Evolutionary conservation across 2,329 filamentous ascomycete genomes (phyloP).

Genomic region (Podosphaera leucotricha): DNA sequence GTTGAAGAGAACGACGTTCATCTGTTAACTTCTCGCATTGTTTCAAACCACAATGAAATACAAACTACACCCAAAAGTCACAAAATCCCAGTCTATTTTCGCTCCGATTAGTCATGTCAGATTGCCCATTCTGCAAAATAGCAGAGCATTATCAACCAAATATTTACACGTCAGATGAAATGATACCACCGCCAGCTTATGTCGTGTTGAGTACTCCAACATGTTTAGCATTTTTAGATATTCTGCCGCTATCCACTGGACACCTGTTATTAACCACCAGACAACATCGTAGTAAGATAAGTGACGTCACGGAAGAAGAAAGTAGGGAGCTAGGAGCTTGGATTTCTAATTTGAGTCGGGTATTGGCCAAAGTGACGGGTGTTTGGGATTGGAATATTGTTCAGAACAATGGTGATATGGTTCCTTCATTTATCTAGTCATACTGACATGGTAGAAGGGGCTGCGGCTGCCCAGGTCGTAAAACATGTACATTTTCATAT

Average conservation of each 20-base stretch:
- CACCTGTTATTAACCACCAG: constrained; percentile 69
- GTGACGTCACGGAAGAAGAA: constrained; percentile 39
- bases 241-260: constrained; percentile 62
- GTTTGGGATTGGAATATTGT: constrained; percentile 84
- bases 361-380: constrained; percentile 43
- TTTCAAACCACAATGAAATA: no score
- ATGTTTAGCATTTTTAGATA: constrained; percentile 77
- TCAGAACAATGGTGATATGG: constrained; percentile 43
- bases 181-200: constrained; percentile 20
- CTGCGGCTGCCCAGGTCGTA: constrained; percentile 74
- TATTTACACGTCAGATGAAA: constrained; percentile 18
- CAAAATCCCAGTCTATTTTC: no score
- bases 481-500: constrained; percentile 89
- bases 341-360: constrained; percentile 49
- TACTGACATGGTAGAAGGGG: constrained; percentile 22
- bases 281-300: constrained; percentile 53
- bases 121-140: constrained; percentile 41
- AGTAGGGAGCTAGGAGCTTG: constrained; percentile 40
- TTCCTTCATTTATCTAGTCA: not conserved
- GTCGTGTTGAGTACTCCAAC: constrained; percentile 56
- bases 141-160: constrained; percentile 22
- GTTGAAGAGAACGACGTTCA: no score
- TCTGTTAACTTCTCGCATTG: no score
- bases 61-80: no score
- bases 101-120: not conserved